Evolutionary conservation across 441 rosid genomes (phyloP), one percentile per base, ranked within the genome.

Genomic region (Brassica balearica): DNA sequence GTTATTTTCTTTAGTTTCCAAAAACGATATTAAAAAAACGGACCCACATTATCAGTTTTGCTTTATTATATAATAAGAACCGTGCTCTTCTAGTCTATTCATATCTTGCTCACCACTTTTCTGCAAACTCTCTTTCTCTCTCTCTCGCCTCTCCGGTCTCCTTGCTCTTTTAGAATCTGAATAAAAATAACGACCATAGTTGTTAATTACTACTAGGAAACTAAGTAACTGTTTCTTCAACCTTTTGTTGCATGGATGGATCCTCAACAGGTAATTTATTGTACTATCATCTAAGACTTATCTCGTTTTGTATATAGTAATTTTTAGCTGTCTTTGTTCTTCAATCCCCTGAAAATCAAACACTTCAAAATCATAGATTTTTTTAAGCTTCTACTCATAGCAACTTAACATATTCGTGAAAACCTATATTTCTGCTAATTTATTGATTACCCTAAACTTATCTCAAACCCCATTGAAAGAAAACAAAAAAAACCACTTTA

Each of bases 241-340:
- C 8, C 69, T 8, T 69, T 64, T 53, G 68, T 79, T 80, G 79
- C 72, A 64, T 74, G 72, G 23, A 80, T 80, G 82, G 82, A 80
- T 80, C 79, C 72, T 69, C 79, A 69, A 65, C 72, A 70, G 82
- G 82, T 75, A 80, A 38, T 58, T 41, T 59, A 14, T 41, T 32
- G 10, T 29, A 27, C 60, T 7, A 20, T 55, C 63, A 36, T n/a
- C 36, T 48, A 12, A 79, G 41, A 7, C 1, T 14, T 36, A 3
- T 25, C 17, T 11, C 15, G 8, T 14, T 65, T 23, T 77, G 22
- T 19, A 64, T 25, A 12, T 29, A 70, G 58, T 36, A 51, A n/a
- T 29, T 60, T 48, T 65, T 36, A 72, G 43, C 41, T 72, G 20
- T 58, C 63, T 71, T 27, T 15, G 14, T 65, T 27, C 38, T 38